These are phyloP conservation scores for Collybia nuda DNA, from an alignment of 768 basidiomycete species.

Conservation along the genomic window DNA sequence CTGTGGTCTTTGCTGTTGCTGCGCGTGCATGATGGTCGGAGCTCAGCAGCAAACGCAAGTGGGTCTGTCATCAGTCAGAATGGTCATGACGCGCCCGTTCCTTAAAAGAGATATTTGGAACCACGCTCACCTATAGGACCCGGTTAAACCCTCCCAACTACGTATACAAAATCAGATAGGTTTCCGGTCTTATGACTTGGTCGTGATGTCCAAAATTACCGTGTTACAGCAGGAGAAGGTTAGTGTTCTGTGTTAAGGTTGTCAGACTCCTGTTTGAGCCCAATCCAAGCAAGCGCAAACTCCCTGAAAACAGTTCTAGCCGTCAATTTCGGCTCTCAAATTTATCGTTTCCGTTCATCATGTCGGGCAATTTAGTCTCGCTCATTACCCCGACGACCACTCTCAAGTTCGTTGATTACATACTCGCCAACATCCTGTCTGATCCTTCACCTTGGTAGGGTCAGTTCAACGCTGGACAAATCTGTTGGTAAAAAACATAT, in stretches of 20 bases:
- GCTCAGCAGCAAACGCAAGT: background rate
- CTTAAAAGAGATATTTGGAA: background rate
- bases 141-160: no score
- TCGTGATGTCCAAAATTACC: no score
- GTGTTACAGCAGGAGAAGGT: no score
- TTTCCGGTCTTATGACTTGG: no score
- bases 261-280: no score
- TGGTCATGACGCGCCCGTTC: background rate
- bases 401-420: conserved; percentile 45
- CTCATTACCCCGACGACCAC: conserved; percentile 43
- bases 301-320: no score
- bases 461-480: conserved; percentile 79
- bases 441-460: conserved; percentile 40
- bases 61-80: background rate
- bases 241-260: no score
- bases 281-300: no score
- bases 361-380: conserved; percentile 26
- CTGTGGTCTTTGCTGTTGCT: conserved; percentile 12
- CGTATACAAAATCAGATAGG: no score
- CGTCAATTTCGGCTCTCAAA: conserved; percentile 12
- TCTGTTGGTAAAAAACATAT: conserved; percentile 69
- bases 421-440: background rate
- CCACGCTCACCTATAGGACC: no score
- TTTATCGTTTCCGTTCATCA: background rate
- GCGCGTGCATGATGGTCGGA: conserved; percentile 16